Evolutionary conservation across 805 yeast genomes (phyloP).

Genomic region (Spathaspora gorwiae): DNA sequence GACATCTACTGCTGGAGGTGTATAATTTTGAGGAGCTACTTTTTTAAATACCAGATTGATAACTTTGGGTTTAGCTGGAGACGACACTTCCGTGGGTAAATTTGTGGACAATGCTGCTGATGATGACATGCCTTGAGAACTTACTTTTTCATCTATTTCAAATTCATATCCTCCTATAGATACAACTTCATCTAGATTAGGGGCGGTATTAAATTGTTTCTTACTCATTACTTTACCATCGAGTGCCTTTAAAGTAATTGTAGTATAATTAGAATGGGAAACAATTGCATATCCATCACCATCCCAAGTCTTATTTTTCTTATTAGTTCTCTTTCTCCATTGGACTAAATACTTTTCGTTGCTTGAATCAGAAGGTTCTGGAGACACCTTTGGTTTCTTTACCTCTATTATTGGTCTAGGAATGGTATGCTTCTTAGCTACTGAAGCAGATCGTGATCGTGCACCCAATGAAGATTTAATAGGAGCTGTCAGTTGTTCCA

Average conservation of each 20-base stretch:
- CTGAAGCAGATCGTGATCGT: no score
- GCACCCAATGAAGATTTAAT: no score
- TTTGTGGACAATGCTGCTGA: background rate
- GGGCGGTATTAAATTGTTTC: constrained; percentile 9
- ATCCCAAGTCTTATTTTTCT: constrained; percentile 91
- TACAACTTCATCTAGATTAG: constrained; percentile 24
- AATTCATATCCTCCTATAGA: constrained; percentile 57
- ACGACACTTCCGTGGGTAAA: background rate
- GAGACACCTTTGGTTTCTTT: background rate
- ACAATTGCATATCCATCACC: constrained; percentile 69
- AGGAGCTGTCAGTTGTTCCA: no score
- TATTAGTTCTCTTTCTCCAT: constrained; percentile 67
- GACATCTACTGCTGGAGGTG: background rate
- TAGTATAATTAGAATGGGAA: constrained; percentile 12
- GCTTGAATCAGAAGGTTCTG: background rate
- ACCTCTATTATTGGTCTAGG: no score
- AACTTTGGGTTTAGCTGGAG: constrained; percentile 9
- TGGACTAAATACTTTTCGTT: constrained; percentile 35
- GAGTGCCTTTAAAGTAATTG: constrained; percentile 23
- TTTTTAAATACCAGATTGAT: background rate
- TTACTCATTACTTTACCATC: constrained; percentile 17
- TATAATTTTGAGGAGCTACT: constrained; percentile 2
- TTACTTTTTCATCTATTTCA: constrained; percentile 50
- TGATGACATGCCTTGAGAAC: background rate
- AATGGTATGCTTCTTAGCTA: no score